These are phyloP conservation scores for Grigorovia humatica DNA, from an alignment of 805 yeast species.

Conservation along the genomic window DNA sequence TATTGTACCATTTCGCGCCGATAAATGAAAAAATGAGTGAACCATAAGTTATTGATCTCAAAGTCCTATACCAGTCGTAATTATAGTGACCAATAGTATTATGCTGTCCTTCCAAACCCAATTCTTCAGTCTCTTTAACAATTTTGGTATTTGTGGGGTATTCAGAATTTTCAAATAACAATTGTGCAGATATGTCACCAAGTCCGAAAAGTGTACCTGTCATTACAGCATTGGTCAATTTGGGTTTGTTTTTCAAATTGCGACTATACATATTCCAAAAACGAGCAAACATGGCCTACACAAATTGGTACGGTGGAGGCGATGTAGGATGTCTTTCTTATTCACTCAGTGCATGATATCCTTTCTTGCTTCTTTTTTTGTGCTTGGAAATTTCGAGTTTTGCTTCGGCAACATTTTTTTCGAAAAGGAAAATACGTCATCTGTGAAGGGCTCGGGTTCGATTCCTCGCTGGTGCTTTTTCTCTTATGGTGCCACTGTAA, in stretches of 20 bases:
- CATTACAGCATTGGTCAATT: constrained; percentile 42
- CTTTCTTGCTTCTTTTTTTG: no score
- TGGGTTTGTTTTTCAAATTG: constrained; percentile 36
- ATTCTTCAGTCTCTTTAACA: neutral
- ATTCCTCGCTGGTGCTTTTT: no score
- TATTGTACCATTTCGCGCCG: constrained; percentile 60
- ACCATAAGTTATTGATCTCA: constrained; percentile 62
- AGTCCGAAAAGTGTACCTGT: constrained; percentile 58
- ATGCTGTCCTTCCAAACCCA: neutral
- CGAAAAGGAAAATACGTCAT: no score
- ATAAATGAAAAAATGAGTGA: constrained; percentile 65
- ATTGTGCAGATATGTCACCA: constrained; percentile 71
- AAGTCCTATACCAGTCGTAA: constrained; percentile 47
- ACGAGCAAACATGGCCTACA: neutral
- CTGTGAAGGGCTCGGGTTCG: no score
- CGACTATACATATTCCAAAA: constrained; percentile 13
- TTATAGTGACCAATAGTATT: neutral
- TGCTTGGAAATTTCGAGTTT: no score
- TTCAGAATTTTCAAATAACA: constrained; percentile 29
- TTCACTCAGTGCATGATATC: no score
- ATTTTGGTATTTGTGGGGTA: neutral
- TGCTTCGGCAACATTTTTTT: no score
- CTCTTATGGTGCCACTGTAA: no score
- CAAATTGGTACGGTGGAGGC: no score
- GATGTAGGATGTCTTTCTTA: no score